Percentiles rank a stretch among this genome's conserved stretches.
Evolutionary conservation across 1,284 basidiomycete genomes (phyloP).

Genomic region (Vanrija pseudolonga): DNA sequence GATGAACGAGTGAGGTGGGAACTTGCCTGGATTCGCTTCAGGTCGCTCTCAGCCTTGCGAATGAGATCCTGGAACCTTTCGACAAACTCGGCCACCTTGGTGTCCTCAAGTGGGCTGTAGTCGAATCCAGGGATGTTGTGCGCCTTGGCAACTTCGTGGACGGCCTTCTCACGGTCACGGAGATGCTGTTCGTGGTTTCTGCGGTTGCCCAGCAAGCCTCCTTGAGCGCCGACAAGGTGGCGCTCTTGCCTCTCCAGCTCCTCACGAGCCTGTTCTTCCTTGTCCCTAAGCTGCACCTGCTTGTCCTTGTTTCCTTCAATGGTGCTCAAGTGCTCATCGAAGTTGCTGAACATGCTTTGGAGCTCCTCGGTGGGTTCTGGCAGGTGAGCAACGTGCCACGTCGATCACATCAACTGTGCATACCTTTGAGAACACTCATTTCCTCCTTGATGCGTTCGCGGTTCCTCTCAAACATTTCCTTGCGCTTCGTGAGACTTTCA

Average conservation of each 20-base stretch:
- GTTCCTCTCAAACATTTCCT: conserved; percentile 62
- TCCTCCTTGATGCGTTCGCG: conserved; percentile 58
- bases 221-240: conserved; percentile 33
- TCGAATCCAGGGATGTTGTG: conserved; percentile 73
- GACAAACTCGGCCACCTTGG: conserved; percentile 36
- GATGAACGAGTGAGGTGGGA: background rate
- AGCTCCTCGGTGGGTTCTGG: conserved; percentile 72
- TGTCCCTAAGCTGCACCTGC: conserved; percentile 33
- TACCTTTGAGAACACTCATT: conserved; percentile 68
- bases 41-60: conserved; percentile 35
- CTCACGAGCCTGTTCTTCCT: conserved; percentile 37
- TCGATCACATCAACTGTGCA: conserved; percentile 2
- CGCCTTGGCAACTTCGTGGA: conserved; percentile 65
- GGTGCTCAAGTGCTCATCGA: conserved; percentile 55
- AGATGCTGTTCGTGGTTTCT: conserved; percentile 71
- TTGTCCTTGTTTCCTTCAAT: conserved; percentile 34
- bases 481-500: conserved; percentile 64
- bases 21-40: conserved; percentile 35
- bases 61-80: conserved; percentile 38
- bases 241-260: conserved; percentile 33
- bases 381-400: conserved; percentile 1
- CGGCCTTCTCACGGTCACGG: conserved; percentile 65
- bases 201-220: conserved; percentile 38
- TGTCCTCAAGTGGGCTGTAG: conserved; percentile 39
- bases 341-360: conserved; percentile 63